Evolutionary conservation across 257 asterid genomes (phyloP), one percentile per base, ranked within the genome.

Genomic region (Dorcoceras hygrometricum): DNA sequence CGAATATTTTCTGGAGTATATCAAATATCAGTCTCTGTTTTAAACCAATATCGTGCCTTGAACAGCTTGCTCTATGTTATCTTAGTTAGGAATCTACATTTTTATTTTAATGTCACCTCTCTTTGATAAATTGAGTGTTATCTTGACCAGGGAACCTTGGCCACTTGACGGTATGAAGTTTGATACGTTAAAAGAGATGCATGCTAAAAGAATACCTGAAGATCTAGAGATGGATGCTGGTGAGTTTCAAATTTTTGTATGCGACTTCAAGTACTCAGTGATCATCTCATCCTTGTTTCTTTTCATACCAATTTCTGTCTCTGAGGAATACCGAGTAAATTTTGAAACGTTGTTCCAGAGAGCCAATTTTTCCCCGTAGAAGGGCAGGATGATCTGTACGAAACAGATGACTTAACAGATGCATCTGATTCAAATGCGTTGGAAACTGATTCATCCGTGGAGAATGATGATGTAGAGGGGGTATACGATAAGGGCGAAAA

Each of bases 151-250:
- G 51, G 97, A 82, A 62, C 55, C 94, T 67, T 90, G 99, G 97
- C 99, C 99, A 18, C 94, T 93, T 69, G 91, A 93, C 76, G 95
- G 89, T 50, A 77, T 90, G 96, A 76, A 83, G 82, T 88, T 93
- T 46, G 97, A 93, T 23, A 90, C 99, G 0, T 71, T 88, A 76
- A 82, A 83, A 75, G 88, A 93, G 80, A 82, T 81, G 76, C 82
- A 76, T 14, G 96, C 89, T 34, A 81, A 79, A 77, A 81, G 91
- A 70, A 69, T 73, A 67, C 87, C 80, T 10, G 97, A 87, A 58
- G 85, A 88, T 75, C 70, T 86, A 32, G 95, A 88, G 34, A 81
- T 74, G 23, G 85, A 85, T 19, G 68, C 70, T 27, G 95, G 97
- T 89, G 72, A 71, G 78, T 77, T 19, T 68, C 53, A 12, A 26